Evolutionary conservation across 768 basidiomycete species (phyloP).

Genomic region (Hemileccinum rubropunctum): DNA sequence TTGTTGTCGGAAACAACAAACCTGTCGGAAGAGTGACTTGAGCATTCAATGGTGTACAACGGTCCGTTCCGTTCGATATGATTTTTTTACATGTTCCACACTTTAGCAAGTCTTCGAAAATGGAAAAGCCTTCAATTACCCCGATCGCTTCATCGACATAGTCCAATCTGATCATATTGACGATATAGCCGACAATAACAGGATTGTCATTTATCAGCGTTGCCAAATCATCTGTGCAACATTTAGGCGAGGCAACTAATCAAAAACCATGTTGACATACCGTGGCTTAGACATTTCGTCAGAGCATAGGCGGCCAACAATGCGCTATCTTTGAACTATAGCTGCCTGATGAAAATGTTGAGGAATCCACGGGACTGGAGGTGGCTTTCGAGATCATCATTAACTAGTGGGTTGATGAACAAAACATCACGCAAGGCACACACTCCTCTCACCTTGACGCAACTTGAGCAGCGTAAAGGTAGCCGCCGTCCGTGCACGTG

Average conservation of each 20-base stretch:
- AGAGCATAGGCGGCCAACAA: slow-evolving; percentile 16
- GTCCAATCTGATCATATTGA: slow-evolving; percentile 23
- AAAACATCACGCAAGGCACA: not conserved
- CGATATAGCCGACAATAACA: slow-evolving; percentile 13
- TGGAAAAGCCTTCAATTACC: slow-evolving; percentile 16
- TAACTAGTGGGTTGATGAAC: not conserved
- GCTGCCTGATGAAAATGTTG: slow-evolving; percentile 9
- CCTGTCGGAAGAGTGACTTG: too few species aligned
- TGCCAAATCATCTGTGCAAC: not conserved
- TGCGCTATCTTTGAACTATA: slow-evolving; percentile 12
- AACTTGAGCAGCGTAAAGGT: slow-evolving; percentile 15
- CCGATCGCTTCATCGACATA: slow-evolving; percentile 27
- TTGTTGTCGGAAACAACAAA: too few species aligned
- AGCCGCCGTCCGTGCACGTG: slow-evolving; percentile 12
- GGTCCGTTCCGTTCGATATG: too few species aligned
- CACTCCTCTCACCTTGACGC: not conserved
- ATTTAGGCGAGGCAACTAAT: not conserved
- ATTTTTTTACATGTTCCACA: too few species aligned
- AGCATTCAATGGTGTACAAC: too few species aligned
- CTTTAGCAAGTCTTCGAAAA: slow-evolving; percentile 13
- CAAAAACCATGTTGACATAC: not conserved
- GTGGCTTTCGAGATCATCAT: slow-evolving; percentile 1
- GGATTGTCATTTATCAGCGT: slow-evolving; percentile 2
- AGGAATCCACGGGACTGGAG: slow-evolving; percentile 2
- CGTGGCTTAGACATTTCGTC: slow-evolving; percentile 7